Evolutionary conservation across 768 basidiomycete genomes (phyloP).

Genomic region (Leccinum subgranulosum): DNA sequence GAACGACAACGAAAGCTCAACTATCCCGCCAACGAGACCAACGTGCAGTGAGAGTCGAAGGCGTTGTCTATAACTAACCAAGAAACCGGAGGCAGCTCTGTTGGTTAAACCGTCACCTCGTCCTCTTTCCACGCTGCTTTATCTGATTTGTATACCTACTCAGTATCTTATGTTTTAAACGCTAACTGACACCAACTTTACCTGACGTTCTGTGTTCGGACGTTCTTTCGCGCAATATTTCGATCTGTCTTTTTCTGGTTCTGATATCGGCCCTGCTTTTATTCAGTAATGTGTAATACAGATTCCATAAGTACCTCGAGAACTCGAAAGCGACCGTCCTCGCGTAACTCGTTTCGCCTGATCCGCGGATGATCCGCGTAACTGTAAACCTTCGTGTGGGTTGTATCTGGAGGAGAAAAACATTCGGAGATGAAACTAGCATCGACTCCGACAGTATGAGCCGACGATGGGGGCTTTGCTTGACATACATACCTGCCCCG

Average conservation of each 20-base stretch:
- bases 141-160: conserved; percentile 28
- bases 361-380: conserved; percentile 27
- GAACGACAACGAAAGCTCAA: conserved; percentile 26
- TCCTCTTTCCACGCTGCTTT: conserved; percentile 13
- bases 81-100: background rate
- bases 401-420: conserved; percentile 3
- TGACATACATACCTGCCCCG: background rate
- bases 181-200: conserved; percentile 23
- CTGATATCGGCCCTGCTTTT: conserved; percentile 4
- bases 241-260: conserved; percentile 1
- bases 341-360: conserved; percentile 10
- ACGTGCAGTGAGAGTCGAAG: conserved; percentile 4
- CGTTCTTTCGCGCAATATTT: conserved; percentile 3
- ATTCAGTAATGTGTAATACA: conserved; percentile 11
- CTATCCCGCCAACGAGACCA: conserved; percentile 7
- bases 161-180: conserved; percentile 31
- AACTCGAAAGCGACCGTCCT: conserved; percentile 1
- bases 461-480: background rate
- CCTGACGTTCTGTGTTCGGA: conserved; percentile 8
- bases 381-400: conserved; percentile 19
- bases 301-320: background rate
- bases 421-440: conserved; percentile 27
- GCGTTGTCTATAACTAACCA: background rate
- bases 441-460: conserved; percentile 20
- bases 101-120: conserved; percentile 9